phyloP scores from a whole-genome alignment of 2,329 filamentous ascomycete genomes.

The Neoascochyta sp. region DNA sequence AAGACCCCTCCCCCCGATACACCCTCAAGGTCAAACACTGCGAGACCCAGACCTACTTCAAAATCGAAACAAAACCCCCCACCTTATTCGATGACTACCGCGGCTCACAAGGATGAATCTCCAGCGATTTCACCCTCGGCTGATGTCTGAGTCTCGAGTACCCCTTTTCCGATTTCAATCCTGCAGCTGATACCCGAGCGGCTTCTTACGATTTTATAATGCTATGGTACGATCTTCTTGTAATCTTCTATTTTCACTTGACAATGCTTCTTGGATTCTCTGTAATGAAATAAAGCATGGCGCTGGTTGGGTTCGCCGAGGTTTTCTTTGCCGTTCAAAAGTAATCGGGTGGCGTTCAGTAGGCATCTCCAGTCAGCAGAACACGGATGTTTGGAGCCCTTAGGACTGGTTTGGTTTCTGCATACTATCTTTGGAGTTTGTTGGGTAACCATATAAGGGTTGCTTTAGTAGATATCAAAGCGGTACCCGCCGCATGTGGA shows the following conservation, averaged over 20 bases:
- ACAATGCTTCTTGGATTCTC: constrained; percentile 1
- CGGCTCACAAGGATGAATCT: constrained; percentile 5
- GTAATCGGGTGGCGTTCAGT: too few species aligned
- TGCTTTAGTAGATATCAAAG: too few species aligned
- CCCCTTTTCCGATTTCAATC: constrained; percentile 1
- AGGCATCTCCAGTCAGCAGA: too few species aligned
- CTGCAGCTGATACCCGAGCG: constrained; percentile 8
- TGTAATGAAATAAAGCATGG: constrained; percentile 3
- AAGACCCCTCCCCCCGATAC: constrained; percentile 16
- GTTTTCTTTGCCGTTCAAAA: too few species aligned
- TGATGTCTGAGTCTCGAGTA: constrained; percentile 1
- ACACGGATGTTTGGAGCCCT: too few species aligned
- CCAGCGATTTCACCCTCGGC: constrained; percentile 7
- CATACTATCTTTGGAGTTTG: too few species aligned
- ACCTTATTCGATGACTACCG: constrained; percentile 2
- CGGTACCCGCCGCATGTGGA: too few species aligned
- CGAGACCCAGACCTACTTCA: not conserved
- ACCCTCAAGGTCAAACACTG: constrained; percentile 2
- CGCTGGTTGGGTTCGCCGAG: constrained; percentile 5
- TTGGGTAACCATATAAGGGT: too few species aligned
- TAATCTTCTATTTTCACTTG: constrained; percentile 2
- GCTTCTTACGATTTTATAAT: constrained; percentile 12
- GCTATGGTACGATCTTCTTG: constrained; percentile 4
- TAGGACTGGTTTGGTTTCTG: too few species aligned
- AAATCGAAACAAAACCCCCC: constrained; percentile 2